These are phyloP conservation scores for Dactylellina drechsleri DNA, from an alignment of 2,329 filamentous ascomycete genomes.

Conservation along the genomic window DNA sequence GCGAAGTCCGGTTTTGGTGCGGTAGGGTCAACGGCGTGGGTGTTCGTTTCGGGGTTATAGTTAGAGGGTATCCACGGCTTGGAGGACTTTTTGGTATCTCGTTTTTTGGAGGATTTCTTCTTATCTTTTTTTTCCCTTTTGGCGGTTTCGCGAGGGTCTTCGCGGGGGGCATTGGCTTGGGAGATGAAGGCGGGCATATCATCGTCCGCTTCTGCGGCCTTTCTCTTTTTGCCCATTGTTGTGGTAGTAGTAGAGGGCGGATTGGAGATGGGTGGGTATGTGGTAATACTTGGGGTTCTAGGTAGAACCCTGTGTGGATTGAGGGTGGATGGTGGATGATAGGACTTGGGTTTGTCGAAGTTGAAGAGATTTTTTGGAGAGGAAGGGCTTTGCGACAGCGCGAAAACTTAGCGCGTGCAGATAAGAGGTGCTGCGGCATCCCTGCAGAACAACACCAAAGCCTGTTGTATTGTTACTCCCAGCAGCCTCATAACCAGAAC, in stretches of 20 bases:
- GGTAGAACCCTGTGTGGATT: background rate
- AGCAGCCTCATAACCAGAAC: too few relatives aligned
- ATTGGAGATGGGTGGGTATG: background rate
- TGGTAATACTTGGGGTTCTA: background rate
- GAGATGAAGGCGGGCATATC: constrained; percentile 37
- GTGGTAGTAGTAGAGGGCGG: background rate
- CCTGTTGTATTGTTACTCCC: constrained; percentile 1
- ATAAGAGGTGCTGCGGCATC: background rate
- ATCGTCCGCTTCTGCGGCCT: constrained; percentile 41
- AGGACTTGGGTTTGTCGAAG: background rate
- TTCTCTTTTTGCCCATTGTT: constrained; percentile 53
- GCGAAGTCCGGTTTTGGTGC: constrained; percentile 14
- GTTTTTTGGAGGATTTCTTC: constrained; percentile 36
- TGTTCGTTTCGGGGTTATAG: constrained; percentile 19
- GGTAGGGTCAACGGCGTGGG: background rate
- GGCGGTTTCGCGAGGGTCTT: constrained; percentile 14
- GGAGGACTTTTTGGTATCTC: constrained; percentile 28
- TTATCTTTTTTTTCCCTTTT: constrained; percentile 19
- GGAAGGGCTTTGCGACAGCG: constrained; percentile 15
- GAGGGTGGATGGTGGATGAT: background rate
- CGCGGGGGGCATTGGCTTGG: constrained; percentile 27
- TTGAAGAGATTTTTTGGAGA: constrained; percentile 35
- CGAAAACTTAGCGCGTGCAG: constrained; percentile 13
- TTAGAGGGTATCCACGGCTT: constrained; percentile 35
- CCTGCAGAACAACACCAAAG: background rate